Base-by-base conservation (phyloP, 2,329 filamentous ascomycete genomes). In the Cladosporium colombiae region DNA sequence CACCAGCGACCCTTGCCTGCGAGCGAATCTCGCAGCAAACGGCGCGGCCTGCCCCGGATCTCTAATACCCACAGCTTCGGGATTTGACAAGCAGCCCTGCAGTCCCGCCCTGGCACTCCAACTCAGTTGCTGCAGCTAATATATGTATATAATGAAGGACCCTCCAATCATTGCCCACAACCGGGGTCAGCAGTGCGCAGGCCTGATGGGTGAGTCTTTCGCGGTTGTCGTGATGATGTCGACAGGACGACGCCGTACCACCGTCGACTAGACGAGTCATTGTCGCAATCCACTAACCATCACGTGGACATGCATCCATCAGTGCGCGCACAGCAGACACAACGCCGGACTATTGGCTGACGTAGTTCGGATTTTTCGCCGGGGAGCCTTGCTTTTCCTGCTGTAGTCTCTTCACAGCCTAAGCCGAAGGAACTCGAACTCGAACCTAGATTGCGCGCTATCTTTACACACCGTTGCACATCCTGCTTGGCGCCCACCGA, bases 381-480 rank as follows among this genome's bases (percentile, higher is more conserved):
- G 55, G 23, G 21, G 21, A 40, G 31, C 55, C 55, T 23, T 35
- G n/a, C 59, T 52, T 62, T 37, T 29, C 31, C 35, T 35, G 33
- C 35, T 35, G 33, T 14, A 49, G 29, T 52, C 46, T 37, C 46
- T 59, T 59, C 37, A 59, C 56, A 59, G 5, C 33, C 11, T 35
- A 6, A 21, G n/a, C 31, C 59, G 59, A 62, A 62, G 59, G 44
- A 62, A 40, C 33, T 35, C 33, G 59, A 53, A 27, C 46, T 27
- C 13, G 29, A 62, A 62, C 44, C 46, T 37, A 35, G 59, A 53
- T 62, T 37, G n/a, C 25, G 59, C 46, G 31, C 56, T 59, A 59
- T 59, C 56, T 59, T 46, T 37, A 59, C 56, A 44, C 56, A 46
- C 56, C 56, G 46, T 52, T 52, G 40, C 58, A 33, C 58, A 29